Evolutionary conservation across 83 land plant genomes (phyloP).

Genomic region (Picea abies): DNA sequence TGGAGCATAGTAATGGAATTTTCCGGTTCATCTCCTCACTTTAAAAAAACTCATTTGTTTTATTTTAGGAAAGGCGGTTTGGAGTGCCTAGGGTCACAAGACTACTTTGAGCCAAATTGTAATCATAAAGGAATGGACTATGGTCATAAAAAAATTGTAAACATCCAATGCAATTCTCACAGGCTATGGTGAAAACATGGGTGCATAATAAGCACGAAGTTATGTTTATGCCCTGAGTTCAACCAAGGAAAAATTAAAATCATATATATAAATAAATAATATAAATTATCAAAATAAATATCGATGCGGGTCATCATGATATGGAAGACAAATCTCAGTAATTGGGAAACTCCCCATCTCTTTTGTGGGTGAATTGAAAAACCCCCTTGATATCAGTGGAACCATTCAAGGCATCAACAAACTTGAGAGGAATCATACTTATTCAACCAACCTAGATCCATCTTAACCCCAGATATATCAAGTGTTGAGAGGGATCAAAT

Average conservation of each 20-base stretch:
- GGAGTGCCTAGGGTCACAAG: too few species aligned
- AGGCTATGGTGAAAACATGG: neutral
- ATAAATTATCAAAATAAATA: neutral
- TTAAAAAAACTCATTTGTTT: too few species aligned
- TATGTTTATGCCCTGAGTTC: neutral
- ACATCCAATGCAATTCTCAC: neutral
- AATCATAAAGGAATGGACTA: neutral
- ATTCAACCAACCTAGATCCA: neutral
- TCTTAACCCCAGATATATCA: too few species aligned
- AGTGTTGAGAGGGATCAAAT: too few species aligned
- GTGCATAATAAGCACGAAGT: neutral
- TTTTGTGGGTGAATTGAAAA: neutral
- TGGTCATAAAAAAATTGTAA: neutral
- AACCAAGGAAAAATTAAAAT: neutral
- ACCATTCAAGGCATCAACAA: slow-evolving; percentile 7
- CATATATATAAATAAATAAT: neutral
- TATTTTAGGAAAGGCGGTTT: too few species aligned
- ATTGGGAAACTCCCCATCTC: neutral
- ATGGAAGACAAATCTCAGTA: neutral
- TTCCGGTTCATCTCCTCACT: too few species aligned
- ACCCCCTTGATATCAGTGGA: neutral
- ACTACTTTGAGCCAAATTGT: neutral
- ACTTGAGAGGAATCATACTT: neutral
- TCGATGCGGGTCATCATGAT: neutral
- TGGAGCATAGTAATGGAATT: too few species aligned